A percentile compares a stretch with the other conserved stretches of the same genome.
phyloP scores from a whole-genome alignment of 139 green algal species.

The Closterium sp. region DNA sequence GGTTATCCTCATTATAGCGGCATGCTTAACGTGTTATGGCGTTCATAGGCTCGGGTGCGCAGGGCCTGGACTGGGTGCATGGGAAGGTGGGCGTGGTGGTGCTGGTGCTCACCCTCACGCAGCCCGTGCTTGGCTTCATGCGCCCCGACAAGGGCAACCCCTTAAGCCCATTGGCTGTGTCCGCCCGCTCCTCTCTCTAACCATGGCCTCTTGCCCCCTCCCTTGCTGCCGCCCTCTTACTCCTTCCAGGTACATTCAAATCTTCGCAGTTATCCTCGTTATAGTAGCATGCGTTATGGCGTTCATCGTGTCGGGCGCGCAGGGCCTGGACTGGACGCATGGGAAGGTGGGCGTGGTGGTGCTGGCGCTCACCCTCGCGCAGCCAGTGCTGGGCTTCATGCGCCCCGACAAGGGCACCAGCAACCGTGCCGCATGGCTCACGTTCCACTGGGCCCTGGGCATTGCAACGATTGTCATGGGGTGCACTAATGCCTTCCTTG shows the following conservation, averaged over 20 bases:
- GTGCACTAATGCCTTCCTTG: neutral
- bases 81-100: no score
- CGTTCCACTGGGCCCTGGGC: neutral
- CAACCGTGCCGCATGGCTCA: neutral
- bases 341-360: neutral
- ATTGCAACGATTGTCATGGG: neutral
- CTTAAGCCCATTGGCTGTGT: no score
- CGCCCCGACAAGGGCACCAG: neutral
- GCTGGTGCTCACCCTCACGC: no score
- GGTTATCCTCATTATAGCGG: no score
- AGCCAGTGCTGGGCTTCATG: neutral
- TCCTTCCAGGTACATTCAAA: neutral
- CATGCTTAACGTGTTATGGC: no score
- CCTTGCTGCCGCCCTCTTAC: neutral
- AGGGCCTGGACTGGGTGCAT: no score
- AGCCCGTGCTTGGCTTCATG: no score
- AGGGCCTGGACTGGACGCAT: neutral
- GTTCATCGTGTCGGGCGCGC: neutral
- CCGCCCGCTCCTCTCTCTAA: no score
- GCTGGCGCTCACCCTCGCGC: neutral
- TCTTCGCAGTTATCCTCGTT: neutral
- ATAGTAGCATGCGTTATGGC: neutral
- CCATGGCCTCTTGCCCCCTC: neutral
- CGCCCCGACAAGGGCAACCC: no score
- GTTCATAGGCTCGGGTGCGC: no score